These are phyloP conservation scores for Yamadazyma songkhlaensis DNA, from an alignment of 1,139 yeast genomes.

Conservation along the genomic window DNA sequence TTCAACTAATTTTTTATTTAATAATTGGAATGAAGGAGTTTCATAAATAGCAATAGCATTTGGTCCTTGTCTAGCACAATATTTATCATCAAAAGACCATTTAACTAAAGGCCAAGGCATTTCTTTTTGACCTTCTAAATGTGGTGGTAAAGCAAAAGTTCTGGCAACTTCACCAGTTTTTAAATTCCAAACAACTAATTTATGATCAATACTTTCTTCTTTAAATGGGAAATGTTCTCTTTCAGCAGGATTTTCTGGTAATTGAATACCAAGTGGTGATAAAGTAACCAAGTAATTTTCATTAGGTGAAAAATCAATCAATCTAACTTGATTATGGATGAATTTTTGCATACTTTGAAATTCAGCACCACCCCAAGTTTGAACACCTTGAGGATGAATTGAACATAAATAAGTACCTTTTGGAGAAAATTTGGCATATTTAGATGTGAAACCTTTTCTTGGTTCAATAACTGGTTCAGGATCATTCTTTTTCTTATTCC, in stretches of 20 bases:
- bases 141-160: constrained; percentile 88
- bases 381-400: constrained; percentile 92
- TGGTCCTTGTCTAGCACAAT: constrained; percentile 94
- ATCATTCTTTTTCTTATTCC: constrained; percentile 76
- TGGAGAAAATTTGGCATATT: constrained; percentile 89
- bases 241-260: constrained; percentile 67
- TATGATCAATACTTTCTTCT: constrained; percentile 88
- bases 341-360: constrained; percentile 76
- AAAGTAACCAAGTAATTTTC: constrained; percentile 89
- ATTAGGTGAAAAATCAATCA: constrained; percentile 88
- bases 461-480: constrained; percentile 82
- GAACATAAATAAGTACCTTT: constrained; percentile 88
- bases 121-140: constrained; percentile 63
- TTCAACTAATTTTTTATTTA: constrained; percentile 84
- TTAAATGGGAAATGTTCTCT: constrained; percentile 76
- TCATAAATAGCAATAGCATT: constrained; percentile 89
- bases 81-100: constrained; percentile 93
- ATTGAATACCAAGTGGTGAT: constrained; percentile 77
- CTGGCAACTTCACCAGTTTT: constrained; percentile 79
- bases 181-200: constrained; percentile 91
- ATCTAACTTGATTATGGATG: constrained; percentile 85
- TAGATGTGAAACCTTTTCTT: constrained; percentile 80
- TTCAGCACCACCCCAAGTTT: constrained; percentile 91
- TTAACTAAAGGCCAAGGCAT: constrained; percentile 97
- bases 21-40: constrained; percentile 63